A percentile compares a stretch with the other conserved stretches of the same genome.
These are phyloP conservation scores for Protea cynaroides DNA, from an alignment of 164 flowering plant species.

Conservation along the genomic window DNA sequence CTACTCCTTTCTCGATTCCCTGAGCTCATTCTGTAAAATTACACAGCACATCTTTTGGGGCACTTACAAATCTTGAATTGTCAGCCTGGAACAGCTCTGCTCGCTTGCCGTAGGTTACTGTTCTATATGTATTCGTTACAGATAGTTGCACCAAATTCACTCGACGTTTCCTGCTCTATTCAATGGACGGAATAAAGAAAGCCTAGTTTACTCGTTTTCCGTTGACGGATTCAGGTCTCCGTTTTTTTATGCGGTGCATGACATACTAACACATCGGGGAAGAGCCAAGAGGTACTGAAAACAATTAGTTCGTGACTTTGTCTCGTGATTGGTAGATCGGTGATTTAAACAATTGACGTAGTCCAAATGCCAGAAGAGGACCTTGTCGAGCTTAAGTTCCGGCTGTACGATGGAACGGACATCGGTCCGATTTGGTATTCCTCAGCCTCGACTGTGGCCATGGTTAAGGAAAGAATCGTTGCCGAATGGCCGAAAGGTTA, in stretches of 20 bases:
- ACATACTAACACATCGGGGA: neutral
- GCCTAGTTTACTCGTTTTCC: neutral
- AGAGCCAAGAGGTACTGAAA: neutral
- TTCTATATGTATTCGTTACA: neutral
- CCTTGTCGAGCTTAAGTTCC: slow-evolving; percentile 51
- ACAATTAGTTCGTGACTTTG: neutral
- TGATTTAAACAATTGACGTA: neutral
- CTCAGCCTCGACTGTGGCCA: slow-evolving; percentile 50
- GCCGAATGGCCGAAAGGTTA: slow-evolving; percentile 66
- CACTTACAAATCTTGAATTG: neutral
- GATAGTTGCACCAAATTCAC: neutral
- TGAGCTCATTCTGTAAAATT: neutral
- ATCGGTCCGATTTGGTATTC: slow-evolving; percentile 61
- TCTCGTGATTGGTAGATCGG: neutral
- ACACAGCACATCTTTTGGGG: neutral
- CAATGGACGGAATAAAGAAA: neutral
- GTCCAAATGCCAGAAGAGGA: slow-evolving; percentile 57
- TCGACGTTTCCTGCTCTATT: neutral
- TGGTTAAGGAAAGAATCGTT: slow-evolving; percentile 57
- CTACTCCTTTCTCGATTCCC: neutral
- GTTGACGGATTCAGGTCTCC: neutral
- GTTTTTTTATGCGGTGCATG: neutral
- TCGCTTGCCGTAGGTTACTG: neutral
- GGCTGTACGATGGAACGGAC: slow-evolving; percentile 60
- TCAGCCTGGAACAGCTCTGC: neutral